phyloP scores from a whole-genome alignment of 1,284 basidiomycete species.

The Heimioporus punctisporus region DNA sequence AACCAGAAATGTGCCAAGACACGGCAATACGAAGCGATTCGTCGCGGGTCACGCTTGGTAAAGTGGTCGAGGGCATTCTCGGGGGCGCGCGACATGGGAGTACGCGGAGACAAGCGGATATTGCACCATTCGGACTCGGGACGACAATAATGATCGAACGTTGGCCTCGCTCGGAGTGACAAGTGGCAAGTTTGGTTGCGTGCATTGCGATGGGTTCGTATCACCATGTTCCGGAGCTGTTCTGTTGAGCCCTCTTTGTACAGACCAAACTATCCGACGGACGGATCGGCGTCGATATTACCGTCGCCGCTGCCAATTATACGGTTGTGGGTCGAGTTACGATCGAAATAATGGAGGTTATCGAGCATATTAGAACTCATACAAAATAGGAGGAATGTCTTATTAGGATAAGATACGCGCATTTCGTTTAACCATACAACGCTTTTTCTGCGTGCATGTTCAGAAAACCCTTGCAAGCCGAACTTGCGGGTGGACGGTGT shows the following conservation, averaged over 20 bases:
- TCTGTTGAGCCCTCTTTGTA: background rate
- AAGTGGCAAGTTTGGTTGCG: conserved; percentile 76
- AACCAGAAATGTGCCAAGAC: conserved; percentile 86
- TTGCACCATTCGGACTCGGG: conserved; percentile 90
- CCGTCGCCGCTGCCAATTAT: conserved; percentile 63
- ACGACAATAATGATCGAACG: conserved; percentile 79
- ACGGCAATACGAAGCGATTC: conserved; percentile 83
- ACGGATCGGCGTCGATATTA: conserved; percentile 56
- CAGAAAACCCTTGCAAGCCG: too few species aligned
- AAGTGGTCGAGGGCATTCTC: conserved; percentile 71
- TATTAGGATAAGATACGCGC: too few species aligned
- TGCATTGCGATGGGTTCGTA: conserved; percentile 56
- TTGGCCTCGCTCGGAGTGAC: conserved; percentile 73
- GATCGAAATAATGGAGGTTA: too few species aligned
- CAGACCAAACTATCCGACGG: conserved; percentile 54
- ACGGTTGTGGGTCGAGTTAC: conserved; percentile 43
- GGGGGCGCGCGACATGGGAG: conserved; percentile 68
- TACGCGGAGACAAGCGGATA: conserved; percentile 85
- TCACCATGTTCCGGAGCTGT: too few species aligned
- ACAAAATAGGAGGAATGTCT: too few species aligned
- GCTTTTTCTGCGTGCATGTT: too few species aligned
- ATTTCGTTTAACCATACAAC: too few species aligned
- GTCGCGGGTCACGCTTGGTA: conserved; percentile 63
- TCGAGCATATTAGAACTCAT: too few species aligned
- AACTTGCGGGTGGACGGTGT: too few species aligned